Evolutionary conservation across 208 protist species (phyloP), one percentile per base, ranked within the genome.

Genomic region (Acanthamoeba culbertsoni): DNA sequence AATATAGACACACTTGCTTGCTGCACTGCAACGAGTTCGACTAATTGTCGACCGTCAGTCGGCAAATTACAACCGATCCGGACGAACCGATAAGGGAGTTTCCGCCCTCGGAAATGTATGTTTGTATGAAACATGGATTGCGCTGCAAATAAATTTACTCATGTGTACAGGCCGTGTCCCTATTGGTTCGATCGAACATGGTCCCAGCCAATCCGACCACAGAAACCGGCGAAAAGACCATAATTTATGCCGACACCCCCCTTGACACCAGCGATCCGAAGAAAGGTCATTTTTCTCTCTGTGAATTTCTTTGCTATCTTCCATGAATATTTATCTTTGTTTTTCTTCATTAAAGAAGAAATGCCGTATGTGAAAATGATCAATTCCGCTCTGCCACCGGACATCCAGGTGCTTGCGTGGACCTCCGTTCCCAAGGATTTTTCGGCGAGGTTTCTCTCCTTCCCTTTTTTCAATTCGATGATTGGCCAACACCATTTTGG

Each of bases 331-430:
- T 55, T 55, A 55, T 55, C 18, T 55, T 55, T 8, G 18, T 55
- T 55, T 55, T 55, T 55, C 63, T 43, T 16, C 42, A 16, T 35
- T 75, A 12, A 20, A 82, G 79, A 95, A 4, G 96, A 98, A 86
- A 12, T 99, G 12, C 97, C 99, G 86, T 99, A 99, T 94, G 97
- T 96, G n/a, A 95, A 94, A 31, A 98, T 99, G 96, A 96, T 99
- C 31, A 99, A 99, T 95, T 94, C 96, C 31, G 95, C 98, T 5
- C 96, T 99, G 20, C 98, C 99, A 8, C 93, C 96, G 0, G 98
- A 98, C 16, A 99, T 99, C 40, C 97, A 98, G 73, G 97, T 99
- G 16, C 86, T 99, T 28, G 98, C 97, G 28, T 99, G 98, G 96
- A 93, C 97, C 0, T 97, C 98, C 31, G 98, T 99, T 10, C 93